These are phyloP conservation scores for Eucalyptus urophylla DNA, from an alignment of 345 rosid genomes.

Conservation along the genomic window DNA sequence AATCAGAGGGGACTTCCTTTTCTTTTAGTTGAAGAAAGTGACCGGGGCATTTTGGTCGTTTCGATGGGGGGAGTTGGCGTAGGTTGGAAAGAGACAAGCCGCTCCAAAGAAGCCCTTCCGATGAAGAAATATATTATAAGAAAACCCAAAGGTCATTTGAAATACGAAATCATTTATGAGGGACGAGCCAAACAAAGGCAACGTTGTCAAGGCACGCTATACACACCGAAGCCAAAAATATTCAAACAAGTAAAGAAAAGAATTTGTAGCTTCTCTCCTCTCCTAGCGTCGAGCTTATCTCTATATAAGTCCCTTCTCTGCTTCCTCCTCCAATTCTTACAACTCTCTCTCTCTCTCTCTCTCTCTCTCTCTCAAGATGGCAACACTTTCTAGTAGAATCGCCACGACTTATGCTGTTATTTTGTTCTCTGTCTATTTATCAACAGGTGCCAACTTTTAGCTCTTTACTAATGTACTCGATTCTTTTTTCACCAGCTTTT, in stretches of 20 bases:
- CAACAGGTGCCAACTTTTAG: not conserved
- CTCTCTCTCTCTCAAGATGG: not conserved
- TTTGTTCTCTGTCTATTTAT: not conserved
- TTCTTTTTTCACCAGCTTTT: not conserved
- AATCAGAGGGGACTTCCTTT: not conserved
- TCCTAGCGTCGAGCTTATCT: not conserved
- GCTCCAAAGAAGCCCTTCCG: not conserved
- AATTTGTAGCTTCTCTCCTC: not conserved
- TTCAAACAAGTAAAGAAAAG: constrained; percentile 9
- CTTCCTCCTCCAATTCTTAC: not conserved
- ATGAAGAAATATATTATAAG: not conserved
- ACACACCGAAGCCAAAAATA: not conserved
- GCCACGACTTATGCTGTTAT: not conserved
- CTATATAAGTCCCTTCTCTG: not conserved
- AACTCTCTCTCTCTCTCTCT: not conserved
- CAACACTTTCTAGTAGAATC: not conserved
- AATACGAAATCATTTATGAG: not conserved
- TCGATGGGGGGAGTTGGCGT: not conserved
- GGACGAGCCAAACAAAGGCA: not conserved
- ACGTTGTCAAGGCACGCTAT: not conserved
- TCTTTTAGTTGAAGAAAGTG: constrained; percentile 4
- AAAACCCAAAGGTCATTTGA: not conserved
- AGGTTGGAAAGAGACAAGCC: not conserved
- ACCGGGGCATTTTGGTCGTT: not conserved
- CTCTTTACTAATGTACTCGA: not conserved